Percentiles rank a stretch among this genome's conserved stretches.
These are phyloP conservation scores for Calonectria montana DNA, from an alignment of 2,329 filamentous ascomycete genomes.

Conservation along the genomic window DNA sequence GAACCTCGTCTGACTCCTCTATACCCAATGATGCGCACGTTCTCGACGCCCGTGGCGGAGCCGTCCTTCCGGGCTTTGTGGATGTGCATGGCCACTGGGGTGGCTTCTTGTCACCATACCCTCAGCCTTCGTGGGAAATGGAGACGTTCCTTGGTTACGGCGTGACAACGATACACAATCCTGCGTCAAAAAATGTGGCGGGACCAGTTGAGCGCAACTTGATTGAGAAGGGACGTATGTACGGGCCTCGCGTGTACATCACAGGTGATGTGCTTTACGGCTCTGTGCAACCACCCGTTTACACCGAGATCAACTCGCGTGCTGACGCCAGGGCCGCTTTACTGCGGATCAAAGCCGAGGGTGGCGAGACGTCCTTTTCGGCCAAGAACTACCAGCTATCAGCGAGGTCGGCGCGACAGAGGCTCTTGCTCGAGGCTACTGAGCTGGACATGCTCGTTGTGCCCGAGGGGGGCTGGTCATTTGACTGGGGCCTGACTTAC, in stretches of 20 bases:
- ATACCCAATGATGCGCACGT: neutral
- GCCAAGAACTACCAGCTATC: constrained; percentile 2
- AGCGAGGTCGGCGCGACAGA: neutral
- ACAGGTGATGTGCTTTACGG: constrained; percentile 5
- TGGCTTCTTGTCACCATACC: neutral
- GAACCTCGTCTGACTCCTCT: neutral
- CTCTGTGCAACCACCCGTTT: neutral
- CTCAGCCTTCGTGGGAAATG: neutral
- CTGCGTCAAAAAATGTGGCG: neutral
- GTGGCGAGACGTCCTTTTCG: neutral
- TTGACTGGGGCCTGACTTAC: constrained; percentile 4
- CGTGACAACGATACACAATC: constrained; percentile 1
- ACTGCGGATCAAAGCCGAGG: neutral
- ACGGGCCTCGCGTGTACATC: neutral
- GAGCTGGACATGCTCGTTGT: neutral
- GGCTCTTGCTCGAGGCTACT: neutral
- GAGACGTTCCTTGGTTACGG: neutral
- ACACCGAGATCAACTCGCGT: neutral
- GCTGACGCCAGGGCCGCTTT: neutral
- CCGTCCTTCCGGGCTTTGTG: neutral
- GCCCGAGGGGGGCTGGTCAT: neutral
- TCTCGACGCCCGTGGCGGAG: neutral
- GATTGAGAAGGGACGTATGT: constrained; percentile 2
- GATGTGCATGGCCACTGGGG: constrained; percentile 7
- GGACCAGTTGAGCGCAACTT: neutral